A percentile compares a stretch with the other conserved stretches of the same genome.
phyloP scores from a whole-genome alignment of 805 yeast genomes.

The Hanseniaspora jakobsenii region DNA sequence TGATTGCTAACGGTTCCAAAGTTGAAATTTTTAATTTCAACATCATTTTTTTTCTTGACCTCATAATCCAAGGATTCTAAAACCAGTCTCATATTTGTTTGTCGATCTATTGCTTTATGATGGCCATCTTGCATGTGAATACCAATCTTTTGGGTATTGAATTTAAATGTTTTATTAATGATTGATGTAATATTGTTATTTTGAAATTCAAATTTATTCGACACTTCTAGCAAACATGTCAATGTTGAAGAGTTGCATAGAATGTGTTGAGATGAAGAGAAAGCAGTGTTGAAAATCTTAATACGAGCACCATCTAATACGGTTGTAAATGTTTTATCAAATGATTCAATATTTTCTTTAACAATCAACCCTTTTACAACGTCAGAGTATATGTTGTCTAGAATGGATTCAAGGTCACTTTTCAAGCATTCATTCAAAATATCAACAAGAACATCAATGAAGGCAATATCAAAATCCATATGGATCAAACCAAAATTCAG shows the following conservation, averaged over 20 bases:
- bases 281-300: neutral
- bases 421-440: neutral
- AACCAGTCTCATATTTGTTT: constrained; percentile 5
- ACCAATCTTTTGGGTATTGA: constrained; percentile 1
- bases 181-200: constrained; percentile 3
- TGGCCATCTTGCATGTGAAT: neutral
- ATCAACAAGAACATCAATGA: neutral
- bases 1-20: constrained; percentile 39
- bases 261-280: neutral
- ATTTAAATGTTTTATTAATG: neutral
- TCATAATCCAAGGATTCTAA: constrained; percentile 10
- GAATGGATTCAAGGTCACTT: constrained; percentile 6
- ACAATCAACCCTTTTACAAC: constrained; percentile 3
- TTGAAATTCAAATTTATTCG: constrained; percentile 4
- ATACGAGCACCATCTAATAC: neutral
- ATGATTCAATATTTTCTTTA: constrained; percentile 2
- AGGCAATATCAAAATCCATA: constrained; percentile 7
- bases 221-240: neutral
- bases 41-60: neutral
- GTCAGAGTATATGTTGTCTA: constrained; percentile 6
- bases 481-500: neutral
- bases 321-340: neutral
- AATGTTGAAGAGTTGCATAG: neutral
- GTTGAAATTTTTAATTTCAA: constrained; percentile 27
- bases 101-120: neutral